Evolutionary conservation across 768 basidiomycete genomes (phyloP).

Genomic region (Phanerochaete carnosa): DNA sequence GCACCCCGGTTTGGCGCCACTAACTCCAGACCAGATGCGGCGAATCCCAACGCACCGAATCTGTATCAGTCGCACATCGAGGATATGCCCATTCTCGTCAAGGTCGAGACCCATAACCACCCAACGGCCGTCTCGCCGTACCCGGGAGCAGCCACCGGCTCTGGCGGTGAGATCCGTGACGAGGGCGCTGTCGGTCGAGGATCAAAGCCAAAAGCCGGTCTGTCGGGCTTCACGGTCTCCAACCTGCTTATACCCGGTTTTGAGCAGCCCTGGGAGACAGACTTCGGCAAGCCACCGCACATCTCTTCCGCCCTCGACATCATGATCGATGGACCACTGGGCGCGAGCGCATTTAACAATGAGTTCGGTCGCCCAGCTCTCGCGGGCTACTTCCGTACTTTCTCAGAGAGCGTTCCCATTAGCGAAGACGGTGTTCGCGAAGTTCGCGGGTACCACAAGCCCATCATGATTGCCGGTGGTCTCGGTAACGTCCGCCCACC

Average conservation of each 20-base stretch:
- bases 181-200: conserved; percentile 96
- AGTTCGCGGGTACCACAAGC: conserved; percentile 96
- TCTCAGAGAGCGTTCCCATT: conserved; percentile 71
- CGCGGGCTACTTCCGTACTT: conserved; percentile 93
- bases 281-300: conserved; percentile 86
- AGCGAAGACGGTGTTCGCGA: conserved; percentile 49
- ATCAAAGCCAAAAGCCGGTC: conserved; percentile 93
- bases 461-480: conserved; percentile 99
- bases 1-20: conserved; percentile 73
- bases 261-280: conserved; percentile 93
- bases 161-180: conserved; percentile 97
- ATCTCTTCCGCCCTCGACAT: conserved; percentile 94
- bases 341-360: conserved; percentile 96
- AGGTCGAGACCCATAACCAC: conserved; percentile 99
- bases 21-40: conserved; percentile 16
- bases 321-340: conserved; percentile 95
- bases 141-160: conserved; percentile 98
- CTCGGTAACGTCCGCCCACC: conserved; percentile 87
- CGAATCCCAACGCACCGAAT: conserved; percentile 17
- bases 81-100: conserved; percentile 86
- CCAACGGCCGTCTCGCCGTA: conserved; percentile 98
- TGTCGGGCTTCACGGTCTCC: conserved; percentile 90
- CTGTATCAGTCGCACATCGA: conserved; percentile 62
- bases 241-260: conserved; percentile 91
- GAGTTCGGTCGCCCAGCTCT: conserved; percentile 96